Evolutionary conservation across 305 asterid genomes (phyloP).

Genomic region (Stenogyne calaminthoides): DNA sequence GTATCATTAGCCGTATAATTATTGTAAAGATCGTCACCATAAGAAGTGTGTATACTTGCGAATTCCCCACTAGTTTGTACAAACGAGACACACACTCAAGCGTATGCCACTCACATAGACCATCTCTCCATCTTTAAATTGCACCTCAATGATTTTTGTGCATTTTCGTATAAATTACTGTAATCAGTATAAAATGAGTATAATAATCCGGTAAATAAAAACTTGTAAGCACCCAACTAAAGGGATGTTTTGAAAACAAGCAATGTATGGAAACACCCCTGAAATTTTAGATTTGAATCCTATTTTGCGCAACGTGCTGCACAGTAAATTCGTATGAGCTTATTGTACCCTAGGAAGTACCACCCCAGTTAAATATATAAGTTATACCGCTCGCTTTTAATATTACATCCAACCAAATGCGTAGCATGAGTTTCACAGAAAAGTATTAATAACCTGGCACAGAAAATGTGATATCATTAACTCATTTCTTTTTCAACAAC

Average conservation of each 20-base stretch:
- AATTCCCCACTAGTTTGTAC: not conserved
- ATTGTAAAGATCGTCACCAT: not conserved
- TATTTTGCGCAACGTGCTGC: too few species aligned
- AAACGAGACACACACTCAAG: not conserved
- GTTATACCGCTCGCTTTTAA: not conserved
- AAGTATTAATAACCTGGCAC: constrained; percentile 2
- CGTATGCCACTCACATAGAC: not conserved
- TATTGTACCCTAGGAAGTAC: not conserved
- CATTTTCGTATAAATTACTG: too few species aligned
- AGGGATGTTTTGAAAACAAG: too few species aligned
- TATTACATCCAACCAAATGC: not conserved
- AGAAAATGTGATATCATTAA: constrained; percentile 30
- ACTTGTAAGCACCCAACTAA: too few species aligned
- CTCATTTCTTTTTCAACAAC: constrained; percentile 26
- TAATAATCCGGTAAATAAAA: too few species aligned
- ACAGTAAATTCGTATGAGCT: too few species aligned
- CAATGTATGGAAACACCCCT: too few species aligned
- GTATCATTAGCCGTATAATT: not conserved
- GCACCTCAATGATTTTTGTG: not conserved
- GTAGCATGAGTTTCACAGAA: not conserved
- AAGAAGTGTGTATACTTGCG: not conserved
- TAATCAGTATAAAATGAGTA: too few species aligned
- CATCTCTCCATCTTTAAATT: not conserved
- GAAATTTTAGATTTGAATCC: too few species aligned
- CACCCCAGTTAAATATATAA: not conserved